Percentiles rank a stretch among this genome's conserved stretches.
Conservation (phyloP, 108 stramenopile genomes). For the Cyclotella choctawhatcheeana region DNA sequence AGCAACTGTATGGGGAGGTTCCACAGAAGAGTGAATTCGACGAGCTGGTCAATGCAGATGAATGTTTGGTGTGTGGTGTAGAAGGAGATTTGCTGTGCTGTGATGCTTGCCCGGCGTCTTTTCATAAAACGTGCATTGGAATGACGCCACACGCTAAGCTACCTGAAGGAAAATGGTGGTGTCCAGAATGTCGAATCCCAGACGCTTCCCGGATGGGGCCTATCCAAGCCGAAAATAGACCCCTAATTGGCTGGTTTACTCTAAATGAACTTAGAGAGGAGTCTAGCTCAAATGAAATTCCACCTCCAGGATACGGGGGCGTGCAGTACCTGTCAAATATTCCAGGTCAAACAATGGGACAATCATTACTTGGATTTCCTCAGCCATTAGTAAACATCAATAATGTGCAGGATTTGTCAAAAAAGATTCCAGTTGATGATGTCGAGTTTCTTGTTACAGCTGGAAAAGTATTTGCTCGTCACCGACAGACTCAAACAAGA, state of each 20-base stretch:
- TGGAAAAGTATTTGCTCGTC: slow-evolving; percentile 48
- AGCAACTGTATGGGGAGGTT: slow-evolving; percentile 45
- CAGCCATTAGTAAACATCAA: too few species aligned
- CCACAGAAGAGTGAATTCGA: slow-evolving; percentile 60
- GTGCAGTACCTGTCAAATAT: not conserved
- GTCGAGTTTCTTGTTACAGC: slow-evolving; percentile 49
- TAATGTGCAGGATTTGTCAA: not conserved
- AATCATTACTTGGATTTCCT: too few species aligned
- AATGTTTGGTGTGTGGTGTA: slow-evolving; percentile 70
- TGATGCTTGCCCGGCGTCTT: slow-evolving; percentile 79
- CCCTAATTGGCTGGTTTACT: slow-evolving; percentile 75
- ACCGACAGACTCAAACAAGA: slow-evolving; percentile 25
- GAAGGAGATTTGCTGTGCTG: slow-evolving; percentile 88
- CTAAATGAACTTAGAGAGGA: slow-evolving; percentile 52
- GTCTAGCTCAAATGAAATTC: not conserved
- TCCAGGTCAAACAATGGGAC: not conserved
- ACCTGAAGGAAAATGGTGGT: slow-evolving; percentile 82
- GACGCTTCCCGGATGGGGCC: slow-evolving; percentile 71
- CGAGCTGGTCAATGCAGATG: slow-evolving; percentile 68
- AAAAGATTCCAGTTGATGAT: not conserved
- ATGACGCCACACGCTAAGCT: slow-evolving; percentile 42
- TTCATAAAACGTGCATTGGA: slow-evolving; percentile 67
- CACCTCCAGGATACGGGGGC: too few species aligned
- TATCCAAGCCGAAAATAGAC: slow-evolving; percentile 59
- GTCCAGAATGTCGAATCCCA: slow-evolving; percentile 75